Conservation (phyloP, 2,329 filamentous ascomycete species). For the Calonectria ilicicola region DNA sequence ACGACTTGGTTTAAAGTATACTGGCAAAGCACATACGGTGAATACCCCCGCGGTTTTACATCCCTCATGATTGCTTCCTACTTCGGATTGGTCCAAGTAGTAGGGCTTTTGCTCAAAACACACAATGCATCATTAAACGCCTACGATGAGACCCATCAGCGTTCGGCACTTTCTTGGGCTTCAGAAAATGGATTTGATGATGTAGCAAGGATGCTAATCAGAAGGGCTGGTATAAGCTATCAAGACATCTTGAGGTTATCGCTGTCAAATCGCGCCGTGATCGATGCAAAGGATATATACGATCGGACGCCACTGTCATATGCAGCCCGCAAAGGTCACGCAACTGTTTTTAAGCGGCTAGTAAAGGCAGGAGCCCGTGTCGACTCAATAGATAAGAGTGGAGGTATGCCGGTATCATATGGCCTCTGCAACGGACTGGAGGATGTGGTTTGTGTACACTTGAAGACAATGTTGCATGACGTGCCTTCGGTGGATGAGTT, state of each 20-base stretch:
- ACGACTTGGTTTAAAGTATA: constrained; percentile 8
- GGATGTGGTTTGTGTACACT: too few relatives aligned
- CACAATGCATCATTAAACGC: constrained; percentile 8
- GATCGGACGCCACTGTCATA: constrained; percentile 7
- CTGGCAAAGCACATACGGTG: neutral
- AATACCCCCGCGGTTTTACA: neutral
- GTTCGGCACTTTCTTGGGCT: constrained; percentile 18
- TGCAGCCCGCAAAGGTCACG: constrained; percentile 17
- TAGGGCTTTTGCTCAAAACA: constrained; percentile 6
- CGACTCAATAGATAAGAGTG: constrained; percentile 1
- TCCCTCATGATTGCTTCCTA: constrained; percentile 3
- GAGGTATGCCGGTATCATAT: constrained; percentile 18
- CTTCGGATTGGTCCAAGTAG: constrained; percentile 1
- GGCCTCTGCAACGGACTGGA: constrained; percentile 2
- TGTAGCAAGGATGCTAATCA: constrained; percentile 10
- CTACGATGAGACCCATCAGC: neutral
- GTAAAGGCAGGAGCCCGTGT: neutral
- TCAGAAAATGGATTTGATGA: constrained; percentile 13
- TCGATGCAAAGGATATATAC: neutral
- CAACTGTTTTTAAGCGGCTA: constrained; percentile 15
- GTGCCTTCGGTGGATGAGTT: neutral
- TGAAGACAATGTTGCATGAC: too few relatives aligned
- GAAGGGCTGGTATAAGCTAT: neutral
- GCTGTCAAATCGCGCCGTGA: constrained; percentile 13
- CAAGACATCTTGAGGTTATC: neutral